Evolutionary conservation across 768 basidiomycete species (phyloP).

Genomic region (Trichaptum fuscoviolaceum): DNA sequence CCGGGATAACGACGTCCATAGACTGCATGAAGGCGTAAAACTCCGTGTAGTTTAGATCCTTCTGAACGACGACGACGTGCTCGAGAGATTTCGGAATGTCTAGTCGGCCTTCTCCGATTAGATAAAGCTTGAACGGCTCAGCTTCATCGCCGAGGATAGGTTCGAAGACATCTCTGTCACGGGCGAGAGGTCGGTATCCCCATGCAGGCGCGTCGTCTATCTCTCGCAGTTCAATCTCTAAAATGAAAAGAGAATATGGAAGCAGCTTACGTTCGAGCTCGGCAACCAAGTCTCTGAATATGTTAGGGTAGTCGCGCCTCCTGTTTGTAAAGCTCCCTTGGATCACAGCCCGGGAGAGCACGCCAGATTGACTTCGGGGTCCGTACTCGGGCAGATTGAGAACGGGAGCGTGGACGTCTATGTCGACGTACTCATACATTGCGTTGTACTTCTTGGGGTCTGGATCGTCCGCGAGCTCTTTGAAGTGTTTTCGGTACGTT

Average conservation of each 20-base stretch:
- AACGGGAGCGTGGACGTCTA: slow-evolving; percentile 32
- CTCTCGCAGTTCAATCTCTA: background rate
- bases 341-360: slow-evolving; percentile 35
- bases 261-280: slow-evolving; percentile 26
- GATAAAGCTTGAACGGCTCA: slow-evolving; percentile 27
- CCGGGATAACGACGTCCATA: slow-evolving; percentile 37
- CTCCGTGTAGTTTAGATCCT: slow-evolving; percentile 29
- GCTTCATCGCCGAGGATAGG: background rate
- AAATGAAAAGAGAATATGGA: too few species aligned
- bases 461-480: slow-evolving; percentile 26
- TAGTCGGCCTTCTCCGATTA: slow-evolving; percentile 29
- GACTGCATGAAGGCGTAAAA: slow-evolving; percentile 32
- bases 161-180: background rate
- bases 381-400: slow-evolving; percentile 27
- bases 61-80: slow-evolving; percentile 32
- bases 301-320: slow-evolving; percentile 31
- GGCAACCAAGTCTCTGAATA: slow-evolving; percentile 29
- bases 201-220: slow-evolving; percentile 30
- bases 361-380: slow-evolving; percentile 15
- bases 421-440: slow-evolving; percentile 31
- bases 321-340: slow-evolving; percentile 32
- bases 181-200: slow-evolving; percentile 29
- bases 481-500: slow-evolving; percentile 26
- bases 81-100: slow-evolving; percentile 31
- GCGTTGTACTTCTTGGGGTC: slow-evolving; percentile 25